phyloP scores from a whole-genome alignment of 805 yeast genomes.

The Ogataea corticis region DNA sequence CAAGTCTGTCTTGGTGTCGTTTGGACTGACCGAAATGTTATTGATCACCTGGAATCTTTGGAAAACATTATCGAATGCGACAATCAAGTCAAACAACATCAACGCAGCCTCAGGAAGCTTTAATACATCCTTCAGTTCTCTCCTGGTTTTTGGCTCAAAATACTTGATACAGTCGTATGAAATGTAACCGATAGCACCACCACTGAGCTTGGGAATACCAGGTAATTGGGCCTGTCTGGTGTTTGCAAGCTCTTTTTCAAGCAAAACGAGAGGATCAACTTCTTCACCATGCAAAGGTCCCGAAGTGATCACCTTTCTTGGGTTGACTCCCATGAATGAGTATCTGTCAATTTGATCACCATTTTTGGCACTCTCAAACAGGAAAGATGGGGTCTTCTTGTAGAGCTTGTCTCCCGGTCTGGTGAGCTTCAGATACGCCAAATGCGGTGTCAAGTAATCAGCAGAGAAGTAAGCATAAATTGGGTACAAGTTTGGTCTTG shows the following conservation, averaged over 20 bases:
- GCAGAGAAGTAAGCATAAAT: slow-evolving; percentile 72
- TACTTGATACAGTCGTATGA: slow-evolving; percentile 96
- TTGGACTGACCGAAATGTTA: slow-evolving; percentile 56
- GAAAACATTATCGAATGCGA: slow-evolving; percentile 92
- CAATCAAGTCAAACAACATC: slow-evolving; percentile 87
- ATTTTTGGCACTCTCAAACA: slow-evolving; percentile 85
- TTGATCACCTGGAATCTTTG: slow-evolving; percentile 90
- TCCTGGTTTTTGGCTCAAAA: slow-evolving; percentile 88
- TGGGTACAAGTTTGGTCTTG: slow-evolving; percentile 71
- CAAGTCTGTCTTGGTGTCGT: slow-evolving; percentile 34
- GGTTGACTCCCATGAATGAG: slow-evolving; percentile 86
- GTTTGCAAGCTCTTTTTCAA: slow-evolving; percentile 71
- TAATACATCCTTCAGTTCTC: slow-evolving; percentile 73
- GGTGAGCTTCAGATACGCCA: slow-evolving; percentile 84
- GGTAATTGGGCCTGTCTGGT: slow-evolving; percentile 75
- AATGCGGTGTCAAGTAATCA: slow-evolving; percentile 83
- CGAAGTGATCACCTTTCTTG: slow-evolving; percentile 78
- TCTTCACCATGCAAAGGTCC: slow-evolving; percentile 67
- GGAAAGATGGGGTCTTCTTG: slow-evolving; percentile 64
- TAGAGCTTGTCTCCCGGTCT: slow-evolving; percentile 55
- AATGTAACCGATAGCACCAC: slow-evolving; percentile 96
- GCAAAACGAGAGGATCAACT: slow-evolving; percentile 73
- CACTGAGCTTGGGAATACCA: slow-evolving; percentile 80
- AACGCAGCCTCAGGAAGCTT: slow-evolving; percentile 88
- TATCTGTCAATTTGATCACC: slow-evolving; percentile 89